These are phyloP conservation scores for Pythium pectinolyticum DNA, from an alignment of 352 stramenopile genomes.

Conservation along the genomic window DNA sequence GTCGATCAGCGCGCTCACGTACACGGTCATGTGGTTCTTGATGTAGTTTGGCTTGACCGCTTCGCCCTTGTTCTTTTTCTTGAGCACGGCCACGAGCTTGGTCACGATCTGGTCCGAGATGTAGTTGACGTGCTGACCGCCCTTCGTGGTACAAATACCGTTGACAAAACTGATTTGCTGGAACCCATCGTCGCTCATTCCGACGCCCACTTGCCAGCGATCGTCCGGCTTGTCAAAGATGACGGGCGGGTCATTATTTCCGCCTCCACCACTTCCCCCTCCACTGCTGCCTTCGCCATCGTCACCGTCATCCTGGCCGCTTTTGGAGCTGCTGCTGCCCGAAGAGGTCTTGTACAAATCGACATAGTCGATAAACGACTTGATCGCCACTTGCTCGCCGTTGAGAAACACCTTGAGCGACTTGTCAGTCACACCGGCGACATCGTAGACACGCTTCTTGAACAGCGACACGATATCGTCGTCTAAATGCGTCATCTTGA, in stretches of 20 bases:
- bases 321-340: slow-evolving; percentile 26
- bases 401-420: slow-evolving; percentile 94
- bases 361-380: slow-evolving; percentile 94
- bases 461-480: slow-evolving; percentile 95
- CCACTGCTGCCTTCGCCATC: slow-evolving; percentile 28
- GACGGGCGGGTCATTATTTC: slow-evolving; percentile 44
- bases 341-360: slow-evolving; percentile 79
- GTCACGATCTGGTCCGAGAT: slow-evolving; percentile 90
- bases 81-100: slow-evolving; percentile 89
- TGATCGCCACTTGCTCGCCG: slow-evolving; percentile 89
- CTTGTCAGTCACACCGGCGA: slow-evolving; percentile 94
- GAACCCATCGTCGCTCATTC: slow-evolving; percentile 91
- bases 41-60: slow-evolving; percentile 93
- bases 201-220: slow-evolving; percentile 94
- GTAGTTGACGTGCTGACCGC: slow-evolving; percentile 95
- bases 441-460: slow-evolving; percentile 96
- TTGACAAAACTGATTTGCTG: slow-evolving; percentile 98
- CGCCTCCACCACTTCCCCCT: slow-evolving; percentile 31
- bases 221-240: slow-evolving; percentile 94
- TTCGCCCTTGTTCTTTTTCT: slow-evolving; percentile 94
- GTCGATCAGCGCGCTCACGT: slow-evolving; percentile 96
- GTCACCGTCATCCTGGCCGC: slow-evolving; percentile 31
- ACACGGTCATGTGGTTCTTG: slow-evolving; percentile 96
- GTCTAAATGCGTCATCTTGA: slow-evolving; percentile 92
- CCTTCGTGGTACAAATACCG: slow-evolving; percentile 95